phyloP scores from a whole-genome alignment of 2,329 filamentous ascomycete genomes.

The Penicillium sp. region DNA sequence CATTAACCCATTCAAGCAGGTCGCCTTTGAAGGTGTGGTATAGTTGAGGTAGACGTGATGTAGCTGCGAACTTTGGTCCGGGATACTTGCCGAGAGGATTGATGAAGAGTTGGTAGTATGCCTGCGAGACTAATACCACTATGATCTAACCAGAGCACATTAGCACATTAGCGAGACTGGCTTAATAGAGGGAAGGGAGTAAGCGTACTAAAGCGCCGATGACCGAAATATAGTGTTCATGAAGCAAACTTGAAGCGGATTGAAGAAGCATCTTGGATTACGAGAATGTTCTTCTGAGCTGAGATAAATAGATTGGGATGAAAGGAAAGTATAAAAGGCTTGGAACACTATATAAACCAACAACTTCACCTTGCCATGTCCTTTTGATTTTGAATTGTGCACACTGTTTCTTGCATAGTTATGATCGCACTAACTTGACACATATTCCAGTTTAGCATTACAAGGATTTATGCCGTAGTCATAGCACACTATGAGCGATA shows the following conservation, averaged over 20 bases:
- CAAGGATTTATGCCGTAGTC: too few relatives aligned
- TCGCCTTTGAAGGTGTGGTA: background rate
- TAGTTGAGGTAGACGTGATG: background rate
- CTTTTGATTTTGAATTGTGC: background rate
- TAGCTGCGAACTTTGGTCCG: background rate
- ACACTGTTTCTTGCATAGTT: background rate
- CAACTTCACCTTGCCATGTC: too few relatives aligned
- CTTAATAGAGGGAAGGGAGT: background rate
- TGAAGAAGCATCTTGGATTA: background rate
- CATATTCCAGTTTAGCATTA: background rate
- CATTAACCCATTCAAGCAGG: background rate
- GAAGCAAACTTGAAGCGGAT: background rate
- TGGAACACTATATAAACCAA: background rate
- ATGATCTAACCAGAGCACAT: background rate
- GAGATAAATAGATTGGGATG: too few relatives aligned
- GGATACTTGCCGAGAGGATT: background rate
- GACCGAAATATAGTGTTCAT: background rate
- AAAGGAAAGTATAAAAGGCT: background rate
- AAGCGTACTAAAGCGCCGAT: background rate
- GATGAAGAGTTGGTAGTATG: background rate
- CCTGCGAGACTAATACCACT: background rate
- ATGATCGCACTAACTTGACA: background rate
- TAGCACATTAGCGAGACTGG: too few relatives aligned
- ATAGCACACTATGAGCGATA: background rate
- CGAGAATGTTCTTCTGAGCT: background rate